phyloP scores from a whole-genome alignment of 2,329 filamentous ascomycete genomes.

The Lachnellula arida region DNA sequence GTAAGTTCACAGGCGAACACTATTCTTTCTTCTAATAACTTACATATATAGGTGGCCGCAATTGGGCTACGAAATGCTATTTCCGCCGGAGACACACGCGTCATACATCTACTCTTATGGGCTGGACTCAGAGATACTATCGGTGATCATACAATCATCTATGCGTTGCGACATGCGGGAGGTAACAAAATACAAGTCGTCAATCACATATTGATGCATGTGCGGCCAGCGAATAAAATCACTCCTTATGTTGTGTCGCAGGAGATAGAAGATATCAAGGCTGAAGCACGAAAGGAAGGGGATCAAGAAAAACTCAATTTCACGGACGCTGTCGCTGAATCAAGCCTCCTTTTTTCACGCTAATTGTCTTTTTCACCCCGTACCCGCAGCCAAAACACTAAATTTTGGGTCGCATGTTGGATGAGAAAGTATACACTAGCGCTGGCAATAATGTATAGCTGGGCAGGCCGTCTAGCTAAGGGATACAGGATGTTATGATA shows the following conservation, averaged over 20 bases:
- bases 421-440: no score
- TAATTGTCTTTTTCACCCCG: no score
- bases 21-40: neutral
- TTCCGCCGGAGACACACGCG: conserved; percentile 14
- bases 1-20: conserved; percentile 10
- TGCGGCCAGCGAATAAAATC: neutral
- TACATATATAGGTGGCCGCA: conserved; percentile 16
- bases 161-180: conserved; percentile 18
- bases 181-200: conserved; percentile 16
- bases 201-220: conserved; percentile 10
- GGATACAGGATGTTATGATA: neutral
- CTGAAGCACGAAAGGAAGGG: conserved; percentile 8
- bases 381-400: no score
- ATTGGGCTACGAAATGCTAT: conserved; percentile 24
- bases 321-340: neutral
- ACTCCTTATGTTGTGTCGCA: neutral
- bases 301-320: conserved; percentile 13
- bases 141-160: conserved; percentile 14
- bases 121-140: conserved; percentile 14
- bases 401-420: no score
- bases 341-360: no score
- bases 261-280: conserved; percentile 7
- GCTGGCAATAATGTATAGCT: neutral
- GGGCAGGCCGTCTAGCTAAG: no score
- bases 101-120: conserved; percentile 19